A percentile compares a stretch with the other conserved stretches of the same genome.
Conservation (phyloP, 1,284 basidiomycete genomes). For the Moesziomyces globuligerus region DNA sequence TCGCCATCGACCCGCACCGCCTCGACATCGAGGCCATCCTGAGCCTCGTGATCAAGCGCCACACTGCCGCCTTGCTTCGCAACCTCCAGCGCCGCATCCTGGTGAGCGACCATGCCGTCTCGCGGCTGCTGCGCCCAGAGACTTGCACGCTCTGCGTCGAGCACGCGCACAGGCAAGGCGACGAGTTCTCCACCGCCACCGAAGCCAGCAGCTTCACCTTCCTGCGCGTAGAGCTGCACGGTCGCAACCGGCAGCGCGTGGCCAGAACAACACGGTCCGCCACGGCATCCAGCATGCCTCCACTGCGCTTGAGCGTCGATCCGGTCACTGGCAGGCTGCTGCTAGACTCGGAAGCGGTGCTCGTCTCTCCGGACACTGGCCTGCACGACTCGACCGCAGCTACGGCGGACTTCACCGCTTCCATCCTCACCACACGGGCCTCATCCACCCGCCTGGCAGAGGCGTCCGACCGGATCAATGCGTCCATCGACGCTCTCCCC, state of each 20-base stretch:
- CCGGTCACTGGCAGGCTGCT: slow-evolving; percentile 40
- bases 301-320: slow-evolving; percentile 45
- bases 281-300: slow-evolving; percentile 14
- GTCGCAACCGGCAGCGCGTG: slow-evolving; percentile 6
- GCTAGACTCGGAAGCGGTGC: slow-evolving; percentile 25
- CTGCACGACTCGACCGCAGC: background rate
- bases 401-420: slow-evolving; percentile 28
- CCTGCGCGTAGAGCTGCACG: slow-evolving; percentile 30
- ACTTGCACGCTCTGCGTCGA: slow-evolving; percentile 33
- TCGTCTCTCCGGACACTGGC: slow-evolving; percentile 3
- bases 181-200: slow-evolving; percentile 27
- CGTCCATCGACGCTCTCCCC: slow-evolving; percentile 33
- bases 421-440: slow-evolving; percentile 26
- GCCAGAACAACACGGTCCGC: background rate
- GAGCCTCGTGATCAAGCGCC: slow-evolving; percentile 24
- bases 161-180: slow-evolving; percentile 25
- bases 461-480: slow-evolving; percentile 49
- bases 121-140: slow-evolving; percentile 35
- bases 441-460: slow-evolving; percentile 33
- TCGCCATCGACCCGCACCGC: slow-evolving; percentile 20
- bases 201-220: slow-evolving; percentile 26
- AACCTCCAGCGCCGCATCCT: slow-evolving; percentile 41
- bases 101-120: slow-evolving; percentile 34
- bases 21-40: slow-evolving; percentile 40
- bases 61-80: slow-evolving; percentile 34